These are phyloP conservation scores for Climacium dendroides DNA, from an alignment of 225 moss, liverwort and hornwort species.

Conservation along the genomic window DNA sequence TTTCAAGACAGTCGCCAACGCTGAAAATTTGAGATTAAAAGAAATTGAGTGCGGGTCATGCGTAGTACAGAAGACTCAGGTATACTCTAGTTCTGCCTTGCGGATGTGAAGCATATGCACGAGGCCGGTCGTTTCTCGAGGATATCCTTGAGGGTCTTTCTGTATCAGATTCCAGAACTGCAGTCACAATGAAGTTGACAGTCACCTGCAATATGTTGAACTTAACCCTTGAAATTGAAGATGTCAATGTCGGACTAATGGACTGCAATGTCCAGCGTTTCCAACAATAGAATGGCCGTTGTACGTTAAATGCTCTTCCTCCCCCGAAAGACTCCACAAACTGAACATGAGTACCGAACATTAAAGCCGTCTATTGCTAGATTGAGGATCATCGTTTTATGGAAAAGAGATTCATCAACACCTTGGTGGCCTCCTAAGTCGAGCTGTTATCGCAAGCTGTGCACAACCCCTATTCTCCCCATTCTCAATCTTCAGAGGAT, in stretches of 20 bases:
- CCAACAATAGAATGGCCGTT: not conserved
- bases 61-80: not conserved
- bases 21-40: not conserved
- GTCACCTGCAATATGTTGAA: not conserved
- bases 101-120: not conserved
- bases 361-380: not conserved
- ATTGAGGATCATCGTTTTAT: constrained; percentile 3
- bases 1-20: not conserved
- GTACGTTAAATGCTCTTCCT: not conserved
- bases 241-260: not conserved
- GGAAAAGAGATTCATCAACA: constrained; percentile 11
- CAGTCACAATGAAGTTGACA: not conserved
- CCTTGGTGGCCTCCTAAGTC: constrained; percentile 14
- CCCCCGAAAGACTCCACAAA: not conserved
- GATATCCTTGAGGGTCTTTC: not conserved
- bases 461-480: too few relatives aligned
- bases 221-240: not conserved
- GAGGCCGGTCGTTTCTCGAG: not conserved
- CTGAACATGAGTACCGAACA: not conserved
- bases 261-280: not conserved
- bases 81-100: not conserved
- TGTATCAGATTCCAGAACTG: not conserved
- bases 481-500: not conserved
- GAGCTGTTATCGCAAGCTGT: too few relatives aligned
- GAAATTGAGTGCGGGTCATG: not conserved